Conservation (phyloP, 1,139 yeast species). For the Suhomyces guaymorum region DNA sequence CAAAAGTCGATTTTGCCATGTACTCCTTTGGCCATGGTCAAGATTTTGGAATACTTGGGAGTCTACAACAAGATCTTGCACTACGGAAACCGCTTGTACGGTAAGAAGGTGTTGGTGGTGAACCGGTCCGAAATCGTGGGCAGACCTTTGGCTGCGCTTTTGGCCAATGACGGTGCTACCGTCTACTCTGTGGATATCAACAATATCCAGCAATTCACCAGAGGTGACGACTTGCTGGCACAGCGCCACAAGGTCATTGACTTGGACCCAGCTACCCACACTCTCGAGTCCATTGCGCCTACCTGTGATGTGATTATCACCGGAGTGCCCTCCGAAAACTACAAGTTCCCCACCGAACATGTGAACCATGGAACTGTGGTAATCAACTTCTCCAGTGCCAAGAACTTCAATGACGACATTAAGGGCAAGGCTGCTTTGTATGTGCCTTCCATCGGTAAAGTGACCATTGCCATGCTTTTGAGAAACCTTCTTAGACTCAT, state of each 20-base stretch:
- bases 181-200: slow-evolving; percentile 90
- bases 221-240: slow-evolving; percentile 87
- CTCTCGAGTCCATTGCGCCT: slow-evolving; percentile 64
- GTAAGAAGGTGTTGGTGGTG: slow-evolving; percentile 85
- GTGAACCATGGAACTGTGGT: slow-evolving; percentile 87
- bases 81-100: slow-evolving; percentile 89
- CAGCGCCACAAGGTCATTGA: slow-evolving; percentile 84
- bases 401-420: slow-evolving; percentile 78
- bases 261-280: slow-evolving; percentile 43
- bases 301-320: slow-evolving; percentile 90
- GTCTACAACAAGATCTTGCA: slow-evolving; percentile 79
- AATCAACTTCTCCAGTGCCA: slow-evolving; percentile 84
- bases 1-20: slow-evolving; percentile 92
- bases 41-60: slow-evolving; percentile 85
- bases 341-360: slow-evolving; percentile 81
- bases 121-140: slow-evolving; percentile 97
- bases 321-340: slow-evolving; percentile 83
- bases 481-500: slow-evolving; percentile 82
- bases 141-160: slow-evolving; percentile 89
- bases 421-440: slow-evolving; percentile 85
- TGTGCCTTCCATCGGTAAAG: slow-evolving; percentile 95
- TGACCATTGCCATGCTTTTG: slow-evolving; percentile 89
- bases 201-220: slow-evolving; percentile 84
- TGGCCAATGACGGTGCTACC: slow-evolving; percentile 96
- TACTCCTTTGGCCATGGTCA: slow-evolving; percentile 92